phyloP scores from a whole-genome alignment of 208 protist genomes.

The Wallacemonas rigidus region DNA sequence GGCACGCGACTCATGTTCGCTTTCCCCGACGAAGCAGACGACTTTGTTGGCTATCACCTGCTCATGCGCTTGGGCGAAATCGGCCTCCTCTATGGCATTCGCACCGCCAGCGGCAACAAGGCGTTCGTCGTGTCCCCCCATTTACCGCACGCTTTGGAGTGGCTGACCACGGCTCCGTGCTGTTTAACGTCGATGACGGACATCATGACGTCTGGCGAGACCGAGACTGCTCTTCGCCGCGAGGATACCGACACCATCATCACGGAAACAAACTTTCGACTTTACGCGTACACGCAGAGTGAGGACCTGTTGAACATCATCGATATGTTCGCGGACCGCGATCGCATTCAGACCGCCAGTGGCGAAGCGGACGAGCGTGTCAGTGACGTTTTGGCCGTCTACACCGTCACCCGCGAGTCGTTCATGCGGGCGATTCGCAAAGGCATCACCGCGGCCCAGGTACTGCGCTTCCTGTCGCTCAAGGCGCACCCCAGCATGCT shows the following conservation, averaged over 20 bases:
- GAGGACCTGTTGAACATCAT: constrained; percentile 77
- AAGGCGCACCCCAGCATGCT: constrained; percentile 88
- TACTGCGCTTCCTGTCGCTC: constrained; percentile 84
- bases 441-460: constrained; percentile 74
- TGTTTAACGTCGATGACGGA: constrained; percentile 57
- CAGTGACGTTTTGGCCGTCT: constrained; percentile 72
- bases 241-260: constrained; percentile 92
- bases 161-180: constrained; percentile 62
- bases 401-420: constrained; percentile 77
- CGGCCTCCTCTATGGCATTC: constrained; percentile 77
- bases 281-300: constrained; percentile 88
- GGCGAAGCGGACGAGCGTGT: constrained; percentile 38
- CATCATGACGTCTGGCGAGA: background rate
- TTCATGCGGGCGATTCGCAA: constrained; percentile 74
- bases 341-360: constrained; percentile 24
- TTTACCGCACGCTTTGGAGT: constrained; percentile 73
- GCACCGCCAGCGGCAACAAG: constrained; percentile 29
- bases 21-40: constrained; percentile 56
- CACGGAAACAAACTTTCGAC: constrained; percentile 90
- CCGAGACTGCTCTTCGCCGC: constrained; percentile 37
- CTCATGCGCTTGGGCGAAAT: constrained; percentile 77
- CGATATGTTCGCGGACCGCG: constrained; percentile 76
- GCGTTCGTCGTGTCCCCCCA: constrained; percentile 82
- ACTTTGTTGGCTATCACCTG: constrained; percentile 65
- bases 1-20: constrained; percentile 51